phyloP scores from a whole-genome alignment of 2,329 filamentous ascomycete genomes.

The Fusarium agapanthi region DNA sequence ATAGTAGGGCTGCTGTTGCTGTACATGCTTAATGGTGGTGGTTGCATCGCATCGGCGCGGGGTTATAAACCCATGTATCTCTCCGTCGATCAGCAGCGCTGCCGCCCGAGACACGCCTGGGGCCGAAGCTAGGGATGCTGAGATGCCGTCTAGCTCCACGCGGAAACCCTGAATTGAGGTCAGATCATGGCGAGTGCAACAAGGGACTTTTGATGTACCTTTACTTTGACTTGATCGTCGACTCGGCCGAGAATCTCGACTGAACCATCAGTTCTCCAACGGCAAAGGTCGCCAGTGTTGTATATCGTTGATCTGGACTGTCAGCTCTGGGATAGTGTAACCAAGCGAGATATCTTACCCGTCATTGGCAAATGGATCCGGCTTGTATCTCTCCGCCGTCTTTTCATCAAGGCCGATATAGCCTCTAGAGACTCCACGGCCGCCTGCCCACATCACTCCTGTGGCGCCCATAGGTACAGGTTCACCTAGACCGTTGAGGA shows the following conservation, averaged over 20 bases:
- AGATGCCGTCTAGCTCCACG: slow-evolving; percentile 67
- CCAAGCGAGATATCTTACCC: slow-evolving; percentile 51
- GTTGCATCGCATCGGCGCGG: slow-evolving; percentile 46
- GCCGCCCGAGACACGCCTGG: slow-evolving; percentile 58
- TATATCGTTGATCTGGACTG: slow-evolving; percentile 54
- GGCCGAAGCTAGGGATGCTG: slow-evolving; percentile 57
- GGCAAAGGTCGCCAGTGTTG: slow-evolving; percentile 67
- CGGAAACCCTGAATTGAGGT: slow-evolving; percentile 60
- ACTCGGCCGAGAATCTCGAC: slow-evolving; percentile 64
- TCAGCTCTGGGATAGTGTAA: neutral
- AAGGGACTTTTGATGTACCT: slow-evolving; percentile 47
- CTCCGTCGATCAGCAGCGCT: slow-evolving; percentile 56
- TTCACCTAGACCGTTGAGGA: slow-evolving; percentile 56
- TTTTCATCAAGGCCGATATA: slow-evolving; percentile 63
- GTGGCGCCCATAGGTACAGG: slow-evolving; percentile 57
- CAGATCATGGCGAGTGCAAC: neutral
- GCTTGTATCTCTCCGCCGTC: slow-evolving; percentile 59
- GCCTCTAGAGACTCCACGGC: slow-evolving; percentile 62
- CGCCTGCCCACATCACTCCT: slow-evolving; percentile 66
- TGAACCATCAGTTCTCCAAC: slow-evolving; percentile 62
- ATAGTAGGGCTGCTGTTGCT: slow-evolving; percentile 61
- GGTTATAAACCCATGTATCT: slow-evolving; percentile 62
- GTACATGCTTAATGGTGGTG: slow-evolving; percentile 52
- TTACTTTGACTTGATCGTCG: slow-evolving; percentile 71
- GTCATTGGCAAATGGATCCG: slow-evolving; percentile 60